Evolutionary conservation across 495 filamentous ascomycete species (phyloP), one percentile per base, ranked within the genome.

Genomic region (Lasiosphaeriaceae sp.): DNA sequence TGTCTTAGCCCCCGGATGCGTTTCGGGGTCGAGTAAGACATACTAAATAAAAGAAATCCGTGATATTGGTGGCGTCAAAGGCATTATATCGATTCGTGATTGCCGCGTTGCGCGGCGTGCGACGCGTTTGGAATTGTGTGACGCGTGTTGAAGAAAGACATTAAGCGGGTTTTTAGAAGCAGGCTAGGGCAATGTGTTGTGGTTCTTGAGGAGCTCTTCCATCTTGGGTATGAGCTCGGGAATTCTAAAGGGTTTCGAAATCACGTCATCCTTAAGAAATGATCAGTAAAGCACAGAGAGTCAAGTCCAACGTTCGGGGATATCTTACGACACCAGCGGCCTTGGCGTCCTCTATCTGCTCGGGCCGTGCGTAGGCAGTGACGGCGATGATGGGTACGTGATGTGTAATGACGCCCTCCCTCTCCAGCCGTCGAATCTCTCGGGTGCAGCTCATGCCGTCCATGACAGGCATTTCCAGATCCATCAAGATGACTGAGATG

Each of bases 401-500:
- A 34, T 71, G 69, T 37, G 68, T 68, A 43, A 81, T 77, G 55
- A 69, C 70, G 3, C 80, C 83, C 52, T 71, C 61, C 41, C 55
- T 58, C 62, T 90, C 86, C 56, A 88, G 74, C 59, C 83, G 75
- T 0, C 90, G 79, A 50, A 95, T 92, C 55, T 78, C 79, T 35
- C 76, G 71, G 16, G 88, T 85, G 52, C 88, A 89, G n/a, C 80
- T 83, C 63, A 87, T 80, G 52, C 90, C 90, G 66, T 92, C 88
- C 89, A 93, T 92, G 23, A 92, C 80, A 0, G 90, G 90, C 90
- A 93, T 93, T 65, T 92, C 89, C 53, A 90, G 78, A 60, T 94
- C 90, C 89, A 92, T 92, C 14, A 92, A 66, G 19, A 92, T 82
- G 44, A 91, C 80, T 48, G 82, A 83, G 3, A 90, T 75, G 55